Evolutionary conservation across 805 yeast genomes (phyloP).

Genomic region (Myxozyma neotropica): DNA sequence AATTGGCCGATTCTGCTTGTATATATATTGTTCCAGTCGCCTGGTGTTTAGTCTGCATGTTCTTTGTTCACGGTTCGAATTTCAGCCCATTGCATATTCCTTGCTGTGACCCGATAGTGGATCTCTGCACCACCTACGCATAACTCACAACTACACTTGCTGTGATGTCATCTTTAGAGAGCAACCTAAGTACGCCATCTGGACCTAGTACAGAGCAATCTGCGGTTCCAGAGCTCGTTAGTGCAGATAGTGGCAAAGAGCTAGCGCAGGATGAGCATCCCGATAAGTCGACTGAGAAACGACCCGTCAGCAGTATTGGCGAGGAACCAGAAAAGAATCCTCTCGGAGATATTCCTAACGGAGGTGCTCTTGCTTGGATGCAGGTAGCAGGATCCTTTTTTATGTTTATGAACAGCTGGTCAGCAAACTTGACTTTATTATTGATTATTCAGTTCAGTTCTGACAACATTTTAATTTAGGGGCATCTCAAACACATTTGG

Average conservation of each 20-base stretch:
- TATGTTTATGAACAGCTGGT: slow-evolving; percentile 27
- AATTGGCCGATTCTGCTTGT: too few relatives aligned
- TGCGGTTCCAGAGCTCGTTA: background rate
- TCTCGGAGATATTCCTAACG: slow-evolving; percentile 21
- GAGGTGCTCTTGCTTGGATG: slow-evolving; percentile 28
- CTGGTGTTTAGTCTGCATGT: too few relatives aligned
- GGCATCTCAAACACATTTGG: slow-evolving; percentile 50
- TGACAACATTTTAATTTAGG: slow-evolving; percentile 14
- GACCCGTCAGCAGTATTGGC: background rate
- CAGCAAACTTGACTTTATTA: background rate
- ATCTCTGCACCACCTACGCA: too few relatives aligned
- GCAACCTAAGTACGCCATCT: too few relatives aligned
- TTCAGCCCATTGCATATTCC: too few relatives aligned
- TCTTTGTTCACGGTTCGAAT: too few relatives aligned
- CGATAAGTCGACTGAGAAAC: background rate
- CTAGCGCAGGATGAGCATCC: background rate
- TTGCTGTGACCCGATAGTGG: too few relatives aligned
- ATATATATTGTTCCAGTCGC: too few relatives aligned
- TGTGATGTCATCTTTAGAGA: too few relatives aligned
- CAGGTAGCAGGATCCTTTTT: slow-evolving; percentile 28
- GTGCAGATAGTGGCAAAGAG: background rate
- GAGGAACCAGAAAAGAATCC: background rate
- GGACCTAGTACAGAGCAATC: background rate
- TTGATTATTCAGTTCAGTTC: background rate
- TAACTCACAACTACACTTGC: too few relatives aligned